These are phyloP conservation scores for Chlorella ohadii DNA, from an alignment of 139 green algal genomes.

Conservation along the genomic window DNA sequence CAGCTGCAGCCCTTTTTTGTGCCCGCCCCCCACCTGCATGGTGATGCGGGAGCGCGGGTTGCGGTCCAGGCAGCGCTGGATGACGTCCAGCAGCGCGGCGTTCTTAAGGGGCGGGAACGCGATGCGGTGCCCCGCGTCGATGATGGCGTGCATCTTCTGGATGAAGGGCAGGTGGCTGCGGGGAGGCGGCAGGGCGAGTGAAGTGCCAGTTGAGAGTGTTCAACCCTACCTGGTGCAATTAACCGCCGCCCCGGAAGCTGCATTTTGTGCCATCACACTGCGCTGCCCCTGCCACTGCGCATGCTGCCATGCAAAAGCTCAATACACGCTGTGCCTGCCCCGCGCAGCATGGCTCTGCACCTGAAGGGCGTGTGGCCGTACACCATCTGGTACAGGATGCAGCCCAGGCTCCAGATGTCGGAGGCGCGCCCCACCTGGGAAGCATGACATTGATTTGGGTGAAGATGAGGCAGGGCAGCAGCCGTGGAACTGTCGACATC, in stretches of 20 bases:
- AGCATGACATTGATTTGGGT: too few relatives aligned
- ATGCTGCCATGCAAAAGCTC: too few relatives aligned
- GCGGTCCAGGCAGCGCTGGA: conserved; percentile 88
- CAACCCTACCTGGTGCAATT: too few relatives aligned
- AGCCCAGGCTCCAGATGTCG: conserved; percentile 96
- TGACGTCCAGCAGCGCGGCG: conserved; percentile 73
- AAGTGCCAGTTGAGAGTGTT: neutral
- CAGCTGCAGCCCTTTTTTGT: too few relatives aligned
- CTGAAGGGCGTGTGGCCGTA: conserved; percentile 88
- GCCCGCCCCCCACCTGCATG: conserved; percentile 70
- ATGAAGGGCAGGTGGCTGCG: conserved; percentile 84
- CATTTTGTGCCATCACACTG: too few relatives aligned
- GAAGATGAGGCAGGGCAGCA: too few relatives aligned
- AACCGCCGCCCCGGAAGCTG: too few relatives aligned
- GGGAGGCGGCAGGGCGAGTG: neutral
- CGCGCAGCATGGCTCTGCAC: neutral
- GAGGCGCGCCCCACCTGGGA: conserved; percentile 78
- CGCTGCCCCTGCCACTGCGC: too few relatives aligned
- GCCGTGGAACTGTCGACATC: too few relatives aligned
- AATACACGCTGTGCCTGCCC: too few relatives aligned
- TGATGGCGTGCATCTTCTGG: conserved; percentile 96
- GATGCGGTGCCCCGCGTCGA: conserved; percentile 72
- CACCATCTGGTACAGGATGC: conserved; percentile 99
- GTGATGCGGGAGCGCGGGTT: conserved; percentile 82
- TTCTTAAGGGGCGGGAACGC: conserved; percentile 74